Evolutionary conservation across 352 stramenopile genomes (phyloP).

Genomic region (Phytophthora multivora): DNA sequence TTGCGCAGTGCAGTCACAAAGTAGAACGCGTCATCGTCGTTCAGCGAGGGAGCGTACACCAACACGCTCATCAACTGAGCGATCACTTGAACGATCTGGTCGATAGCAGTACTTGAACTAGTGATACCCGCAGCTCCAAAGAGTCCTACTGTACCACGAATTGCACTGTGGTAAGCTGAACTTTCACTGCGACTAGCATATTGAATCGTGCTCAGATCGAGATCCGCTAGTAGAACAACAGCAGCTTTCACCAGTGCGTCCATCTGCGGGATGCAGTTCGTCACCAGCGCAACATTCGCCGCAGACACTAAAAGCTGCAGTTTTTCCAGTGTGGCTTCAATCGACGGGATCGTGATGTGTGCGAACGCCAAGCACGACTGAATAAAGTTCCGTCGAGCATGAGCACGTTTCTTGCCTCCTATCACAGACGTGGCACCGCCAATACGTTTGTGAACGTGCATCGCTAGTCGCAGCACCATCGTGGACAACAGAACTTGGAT

Average conservation of each 20-base stretch:
- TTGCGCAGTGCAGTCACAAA: conserved; percentile 80
- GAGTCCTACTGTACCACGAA: conserved; percentile 1
- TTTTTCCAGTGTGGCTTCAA: conserved; percentile 49
- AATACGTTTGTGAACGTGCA: conserved; percentile 55
- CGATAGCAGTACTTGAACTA: conserved; percentile 4
- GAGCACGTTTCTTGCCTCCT: conserved; percentile 27
- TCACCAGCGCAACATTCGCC: conserved; percentile 72
- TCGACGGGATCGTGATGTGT: conserved; percentile 90
- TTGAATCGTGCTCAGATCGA: conserved; percentile 37
- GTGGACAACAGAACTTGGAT: conserved; percentile 68
- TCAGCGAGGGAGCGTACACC: conserved; percentile 76
- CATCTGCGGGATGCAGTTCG: conserved; percentile 84
- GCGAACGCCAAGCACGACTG: conserved; percentile 91
- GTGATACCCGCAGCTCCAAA: conserved; percentile 15
- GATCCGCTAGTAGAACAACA: conserved; percentile 78
- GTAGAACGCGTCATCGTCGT: conserved; percentile 87
- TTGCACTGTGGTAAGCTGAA: neutral
- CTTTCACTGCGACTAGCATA: neutral
- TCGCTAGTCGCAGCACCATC: conserved; percentile 63
- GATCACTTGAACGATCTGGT: conserved; percentile 43
- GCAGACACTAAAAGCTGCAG: conserved; percentile 71
- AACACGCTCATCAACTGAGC: conserved; percentile 64
- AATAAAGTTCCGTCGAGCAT: conserved; percentile 71
- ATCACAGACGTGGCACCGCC: conserved; percentile 9
- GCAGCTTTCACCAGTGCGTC: conserved; percentile 84